Evolutionary conservation across 2,329 filamentous ascomycete species (phyloP).

Genomic region (Penicillium capsulatum): DNA sequence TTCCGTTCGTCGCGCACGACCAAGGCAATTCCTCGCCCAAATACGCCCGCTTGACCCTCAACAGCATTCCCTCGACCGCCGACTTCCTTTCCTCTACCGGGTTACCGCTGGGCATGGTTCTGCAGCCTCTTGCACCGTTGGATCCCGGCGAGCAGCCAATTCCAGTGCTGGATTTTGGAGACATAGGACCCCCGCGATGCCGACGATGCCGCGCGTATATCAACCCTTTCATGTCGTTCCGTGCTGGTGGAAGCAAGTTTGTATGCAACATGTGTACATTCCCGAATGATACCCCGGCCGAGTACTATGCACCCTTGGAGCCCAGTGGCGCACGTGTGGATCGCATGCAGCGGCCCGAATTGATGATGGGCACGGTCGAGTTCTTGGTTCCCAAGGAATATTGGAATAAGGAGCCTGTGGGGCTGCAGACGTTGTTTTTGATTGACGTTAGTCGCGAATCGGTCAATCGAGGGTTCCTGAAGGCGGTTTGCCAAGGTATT

Average conservation of each 20-base stretch:
- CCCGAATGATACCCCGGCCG: slow-evolving; percentile 84
- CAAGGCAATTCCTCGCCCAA: slow-evolving; percentile 97
- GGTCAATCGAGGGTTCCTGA: slow-evolving; percentile 82
- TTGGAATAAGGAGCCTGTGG: slow-evolving; percentile 91
- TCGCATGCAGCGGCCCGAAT: slow-evolving; percentile 79
- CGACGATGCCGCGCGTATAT: slow-evolving; percentile 92
- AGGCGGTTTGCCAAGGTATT: slow-evolving; percentile 87
- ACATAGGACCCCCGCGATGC: slow-evolving; percentile 83
- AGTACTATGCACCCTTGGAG: slow-evolving; percentile 91
- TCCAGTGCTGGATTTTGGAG: slow-evolving; percentile 92
- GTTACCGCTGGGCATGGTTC: slow-evolving; percentile 77
- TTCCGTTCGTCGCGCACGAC: slow-evolving; percentile 89
- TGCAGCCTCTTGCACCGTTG: slow-evolving; percentile 81
- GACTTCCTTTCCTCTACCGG: slow-evolving; percentile 78
- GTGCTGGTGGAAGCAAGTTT: slow-evolving; percentile 88
- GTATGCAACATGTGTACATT: slow-evolving; percentile 98
- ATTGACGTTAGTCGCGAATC: slow-evolving; percentile 92
- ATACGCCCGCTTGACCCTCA: slow-evolving; percentile 84
- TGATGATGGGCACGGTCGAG: slow-evolving; percentile 88
- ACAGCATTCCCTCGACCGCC: slow-evolving; percentile 79
- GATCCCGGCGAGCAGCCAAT: slow-evolving; percentile 82
- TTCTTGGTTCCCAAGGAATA: slow-evolving; percentile 98
- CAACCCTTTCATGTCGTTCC: slow-evolving; percentile 98
- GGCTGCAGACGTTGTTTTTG: slow-evolving; percentile 81
- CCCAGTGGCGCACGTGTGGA: slow-evolving; percentile 83